These are phyloP conservation scores for Sugiyamaella floridensis DNA, from an alignment of 805 yeast genomes.

Conservation along the genomic window DNA sequence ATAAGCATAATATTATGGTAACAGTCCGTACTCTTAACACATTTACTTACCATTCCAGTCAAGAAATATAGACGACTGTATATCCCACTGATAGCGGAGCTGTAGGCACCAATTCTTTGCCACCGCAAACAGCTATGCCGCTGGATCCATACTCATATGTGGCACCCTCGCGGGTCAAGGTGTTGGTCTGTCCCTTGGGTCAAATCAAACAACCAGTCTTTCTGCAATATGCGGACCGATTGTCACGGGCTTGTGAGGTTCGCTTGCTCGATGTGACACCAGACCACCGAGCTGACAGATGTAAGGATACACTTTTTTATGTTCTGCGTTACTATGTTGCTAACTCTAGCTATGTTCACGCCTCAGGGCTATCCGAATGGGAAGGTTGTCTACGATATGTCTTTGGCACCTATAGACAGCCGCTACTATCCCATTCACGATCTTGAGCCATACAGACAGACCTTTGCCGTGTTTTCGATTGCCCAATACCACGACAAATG, in stretches of 20 bases:
- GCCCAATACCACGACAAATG: constrained; percentile 25
- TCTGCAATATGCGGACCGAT: constrained; percentile 35
- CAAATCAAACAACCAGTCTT: constrained; percentile 39
- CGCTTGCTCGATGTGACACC: constrained; percentile 72
- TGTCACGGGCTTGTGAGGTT: constrained; percentile 52
- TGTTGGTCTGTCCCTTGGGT: constrained; percentile 64
- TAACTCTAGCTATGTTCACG: constrained; percentile 45
- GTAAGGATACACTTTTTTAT: constrained; percentile 15
- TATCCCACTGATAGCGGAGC: too few species aligned
- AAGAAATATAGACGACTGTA: too few species aligned
- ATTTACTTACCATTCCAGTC: too few species aligned
- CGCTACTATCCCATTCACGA: constrained; percentile 63
- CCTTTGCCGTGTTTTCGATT: constrained; percentile 46
- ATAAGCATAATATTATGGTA: not conserved
- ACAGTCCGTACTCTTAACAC: too few species aligned
- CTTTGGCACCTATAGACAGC: constrained; percentile 40
- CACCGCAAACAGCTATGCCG: constrained; percentile 7
- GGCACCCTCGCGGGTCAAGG: constrained; percentile 59
- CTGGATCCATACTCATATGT: constrained; percentile 38
- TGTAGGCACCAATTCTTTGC: too few species aligned
- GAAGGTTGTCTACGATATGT: constrained; percentile 52
- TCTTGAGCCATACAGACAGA: constrained; percentile 82
- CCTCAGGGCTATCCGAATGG: constrained; percentile 87
- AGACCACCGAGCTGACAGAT: constrained; percentile 38
- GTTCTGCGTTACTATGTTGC: not conserved